phyloP scores from a whole-genome alignment of 495 filamentous ascomycete genomes.

The Jackrogersella multiformis region DNA sequence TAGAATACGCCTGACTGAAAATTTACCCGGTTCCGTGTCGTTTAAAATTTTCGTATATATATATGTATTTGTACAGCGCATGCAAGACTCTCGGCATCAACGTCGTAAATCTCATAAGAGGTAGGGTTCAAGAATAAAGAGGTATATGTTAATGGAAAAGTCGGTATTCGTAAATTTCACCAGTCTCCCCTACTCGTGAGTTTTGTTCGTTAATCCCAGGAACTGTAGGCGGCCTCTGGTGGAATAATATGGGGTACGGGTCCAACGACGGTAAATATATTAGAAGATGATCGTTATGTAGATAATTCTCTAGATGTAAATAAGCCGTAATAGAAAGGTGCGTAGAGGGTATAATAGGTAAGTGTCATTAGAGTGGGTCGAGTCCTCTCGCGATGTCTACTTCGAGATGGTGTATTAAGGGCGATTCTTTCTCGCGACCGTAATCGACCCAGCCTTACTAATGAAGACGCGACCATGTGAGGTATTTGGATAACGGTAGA shows the following conservation, averaged over 20 bases:
- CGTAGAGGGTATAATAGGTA: too few relatives aligned
- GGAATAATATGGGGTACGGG: not conserved
- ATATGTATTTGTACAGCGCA: slow-evolving; percentile 35
- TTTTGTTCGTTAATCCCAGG: not conserved
- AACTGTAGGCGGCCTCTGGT: too few relatives aligned
- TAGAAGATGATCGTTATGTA: not conserved
- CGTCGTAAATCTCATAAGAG: slow-evolving; percentile 37
- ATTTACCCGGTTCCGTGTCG: slow-evolving; percentile 11
- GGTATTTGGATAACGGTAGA: too few relatives aligned
- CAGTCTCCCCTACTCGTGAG: not conserved
- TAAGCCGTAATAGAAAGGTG: not conserved
- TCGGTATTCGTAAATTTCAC: not conserved
- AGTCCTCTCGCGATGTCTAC: too few relatives aligned
- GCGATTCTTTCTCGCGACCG: too few relatives aligned
- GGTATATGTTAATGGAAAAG: not conserved
- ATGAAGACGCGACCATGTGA: too few relatives aligned
- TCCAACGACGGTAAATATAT: not conserved
- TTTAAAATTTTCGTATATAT: slow-evolving; percentile 32
- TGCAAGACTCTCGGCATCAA: too few relatives aligned
- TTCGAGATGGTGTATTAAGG: too few relatives aligned
- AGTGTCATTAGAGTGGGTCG: too few relatives aligned
- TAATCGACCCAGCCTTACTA: too few relatives aligned
- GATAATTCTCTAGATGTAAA: not conserved
- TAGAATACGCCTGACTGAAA: slow-evolving; percentile 30
- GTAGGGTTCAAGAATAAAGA: not conserved